Percentiles rank a stretch among this genome's conserved stretches.
Conservation (phyloP, 345 rosid species). For the Carallia brachiata region DNA sequence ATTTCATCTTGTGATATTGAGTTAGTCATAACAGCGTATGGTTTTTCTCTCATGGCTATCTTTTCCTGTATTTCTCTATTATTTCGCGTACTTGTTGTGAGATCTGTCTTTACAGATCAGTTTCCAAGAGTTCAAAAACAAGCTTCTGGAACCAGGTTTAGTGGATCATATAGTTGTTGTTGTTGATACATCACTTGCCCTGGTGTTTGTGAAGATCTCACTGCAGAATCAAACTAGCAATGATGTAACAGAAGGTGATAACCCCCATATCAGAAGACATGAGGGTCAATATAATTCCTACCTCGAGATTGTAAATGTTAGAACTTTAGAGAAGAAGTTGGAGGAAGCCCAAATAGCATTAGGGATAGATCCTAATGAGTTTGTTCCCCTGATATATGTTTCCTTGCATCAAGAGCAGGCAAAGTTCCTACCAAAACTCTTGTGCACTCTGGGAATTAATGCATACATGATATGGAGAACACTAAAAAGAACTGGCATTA, state of each 20-base stretch:
- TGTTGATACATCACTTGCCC: conserved; percentile 78
- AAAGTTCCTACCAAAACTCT: conserved; percentile 75
- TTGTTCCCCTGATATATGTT: conserved; percentile 70
- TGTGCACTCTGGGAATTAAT: conserved; percentile 67
- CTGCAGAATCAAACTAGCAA: conserved; percentile 39
- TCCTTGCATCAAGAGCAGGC: conserved; percentile 72
- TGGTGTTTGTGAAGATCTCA: conserved; percentile 69
- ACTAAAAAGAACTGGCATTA: conserved; percentile 84
- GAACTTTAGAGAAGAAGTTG: conserved; percentile 91
- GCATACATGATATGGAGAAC: conserved; percentile 63
- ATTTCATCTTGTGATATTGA: neutral
- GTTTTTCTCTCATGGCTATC: neutral
- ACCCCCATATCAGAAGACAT: conserved; percentile 39
- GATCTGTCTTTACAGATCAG: conserved; percentile 54
- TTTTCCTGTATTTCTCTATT: neutral
- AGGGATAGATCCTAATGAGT: conserved; percentile 69
- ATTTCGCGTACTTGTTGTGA: neutral
- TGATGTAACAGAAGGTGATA: conserved; percentile 40
- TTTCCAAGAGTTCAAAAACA: conserved; percentile 94
- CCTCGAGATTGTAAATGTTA: conserved; percentile 91
- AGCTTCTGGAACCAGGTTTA: conserved; percentile 84
- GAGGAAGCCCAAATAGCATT: conserved; percentile 90
- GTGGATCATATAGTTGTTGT: conserved; percentile 90
- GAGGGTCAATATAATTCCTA: conserved; percentile 69
- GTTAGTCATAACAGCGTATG: neutral